Evolutionary conservation across 306 rosid species (phyloP).

Genomic region (Ziziphus jujuba): DNA sequence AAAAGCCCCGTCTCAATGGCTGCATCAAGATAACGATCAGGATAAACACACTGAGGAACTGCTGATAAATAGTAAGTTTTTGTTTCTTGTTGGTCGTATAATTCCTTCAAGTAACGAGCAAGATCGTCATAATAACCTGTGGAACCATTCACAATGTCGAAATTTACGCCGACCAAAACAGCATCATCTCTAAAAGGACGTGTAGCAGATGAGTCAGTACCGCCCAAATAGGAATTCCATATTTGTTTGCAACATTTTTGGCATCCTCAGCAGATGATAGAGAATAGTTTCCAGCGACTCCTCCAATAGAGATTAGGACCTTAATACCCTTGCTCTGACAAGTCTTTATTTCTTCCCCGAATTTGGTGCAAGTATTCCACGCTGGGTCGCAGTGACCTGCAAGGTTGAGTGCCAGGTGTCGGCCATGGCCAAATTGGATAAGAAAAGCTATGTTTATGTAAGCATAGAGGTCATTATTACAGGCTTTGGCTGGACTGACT

Average conservation of each 20-base stretch:
- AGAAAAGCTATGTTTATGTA: slow-evolving; percentile 52
- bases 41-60: slow-evolving; percentile 37
- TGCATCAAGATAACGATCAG: slow-evolving; percentile 27
- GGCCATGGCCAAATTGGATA: slow-evolving; percentile 32
- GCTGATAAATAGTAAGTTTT: slow-evolving; percentile 20
- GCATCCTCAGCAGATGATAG: too few species aligned
- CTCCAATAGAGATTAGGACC: too few species aligned
- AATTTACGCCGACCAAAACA: slow-evolving; percentile 39
- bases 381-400: slow-evolving; percentile 70
- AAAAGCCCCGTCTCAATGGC: slow-evolving; percentile 32
- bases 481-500: slow-evolving; percentile 55
- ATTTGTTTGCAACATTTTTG: too few species aligned
- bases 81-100: neutral
- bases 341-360: too few species aligned
- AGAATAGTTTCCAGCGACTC: too few species aligned
- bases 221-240: slow-evolving; percentile 40
- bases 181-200: slow-evolving; percentile 39
- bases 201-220: slow-evolving; percentile 11
- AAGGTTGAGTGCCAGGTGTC: slow-evolving; percentile 56
- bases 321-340: too few species aligned
- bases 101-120: neutral
- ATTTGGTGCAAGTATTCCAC: slow-evolving; percentile 33
- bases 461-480: slow-evolving; percentile 53
- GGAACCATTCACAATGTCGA: slow-evolving; percentile 20
- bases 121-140: neutral